Conservation (phyloP, 768 basidiomycete species). For the Lactarius vividus region DNA sequence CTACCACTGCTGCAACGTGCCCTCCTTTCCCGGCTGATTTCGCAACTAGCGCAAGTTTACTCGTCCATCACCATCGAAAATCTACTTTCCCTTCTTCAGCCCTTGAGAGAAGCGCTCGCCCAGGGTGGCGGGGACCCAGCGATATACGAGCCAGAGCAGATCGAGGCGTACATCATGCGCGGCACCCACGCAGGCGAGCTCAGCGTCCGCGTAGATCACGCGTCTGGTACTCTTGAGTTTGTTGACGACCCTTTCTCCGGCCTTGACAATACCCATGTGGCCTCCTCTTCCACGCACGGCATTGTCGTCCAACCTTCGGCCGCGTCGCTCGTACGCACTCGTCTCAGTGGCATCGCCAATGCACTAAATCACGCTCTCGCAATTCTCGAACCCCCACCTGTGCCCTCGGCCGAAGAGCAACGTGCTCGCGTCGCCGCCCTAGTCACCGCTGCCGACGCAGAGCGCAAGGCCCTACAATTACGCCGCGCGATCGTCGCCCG, state of each 20-base stretch:
- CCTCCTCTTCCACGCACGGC: slow-evolving; percentile 37
- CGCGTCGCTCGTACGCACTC: slow-evolving; percentile 69
- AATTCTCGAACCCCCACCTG: slow-evolving; percentile 46
- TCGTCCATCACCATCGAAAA: slow-evolving; percentile 77
- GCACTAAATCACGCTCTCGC: slow-evolving; percentile 71
- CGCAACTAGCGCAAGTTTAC: slow-evolving; percentile 91
- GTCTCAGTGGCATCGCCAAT: slow-evolving; percentile 71
- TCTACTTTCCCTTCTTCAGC: slow-evolving; percentile 74
- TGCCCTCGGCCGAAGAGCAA: slow-evolving; percentile 53
- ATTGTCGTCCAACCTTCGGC: slow-evolving; percentile 65
- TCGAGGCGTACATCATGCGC: slow-evolving; percentile 92
- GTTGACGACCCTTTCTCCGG: slow-evolving; percentile 69
- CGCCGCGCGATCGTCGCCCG: slow-evolving; percentile 80
- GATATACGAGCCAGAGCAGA: slow-evolving; percentile 66
- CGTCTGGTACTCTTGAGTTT: slow-evolving; percentile 79
- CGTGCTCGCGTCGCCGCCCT: slow-evolving; percentile 57
- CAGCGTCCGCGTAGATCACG: slow-evolving; percentile 84
- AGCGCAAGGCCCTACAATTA: slow-evolving; percentile 73
- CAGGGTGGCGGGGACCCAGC: slow-evolving; percentile 38
- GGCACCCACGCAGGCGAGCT: slow-evolving; percentile 87
- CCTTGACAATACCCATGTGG: slow-evolving; percentile 36
- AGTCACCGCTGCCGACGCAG: slow-evolving; percentile 62
- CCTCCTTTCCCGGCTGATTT: slow-evolving; percentile 84
- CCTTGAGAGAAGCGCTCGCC: slow-evolving; percentile 56
- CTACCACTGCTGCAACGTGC: slow-evolving; percentile 89